A percentile compares a stretch with the other conserved stretches of the same genome.
These are phyloP conservation scores for Pseudogymnoascus sp. DNA, from an alignment of 2,329 filamentous ascomycete genomes.

Conservation along the genomic window DNA sequence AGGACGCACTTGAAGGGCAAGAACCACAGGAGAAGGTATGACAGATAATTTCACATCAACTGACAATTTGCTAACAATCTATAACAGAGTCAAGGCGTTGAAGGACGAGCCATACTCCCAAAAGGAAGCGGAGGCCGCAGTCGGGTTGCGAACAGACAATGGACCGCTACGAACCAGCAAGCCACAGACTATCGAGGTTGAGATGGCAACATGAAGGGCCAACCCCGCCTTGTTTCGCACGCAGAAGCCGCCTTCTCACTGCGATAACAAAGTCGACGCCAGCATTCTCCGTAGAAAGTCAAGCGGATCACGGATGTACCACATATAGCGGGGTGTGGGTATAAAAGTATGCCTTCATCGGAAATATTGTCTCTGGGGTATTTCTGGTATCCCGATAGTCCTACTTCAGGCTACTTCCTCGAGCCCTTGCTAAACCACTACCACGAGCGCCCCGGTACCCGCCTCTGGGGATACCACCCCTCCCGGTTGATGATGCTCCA, in stretches of 20 bases:
- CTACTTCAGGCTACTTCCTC: slow-evolving; percentile 24
- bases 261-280: not conserved
- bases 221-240: not conserved
- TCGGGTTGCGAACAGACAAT: slow-evolving; percentile 65
- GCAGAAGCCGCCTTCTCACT: not conserved
- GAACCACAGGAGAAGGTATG: slow-evolving; percentile 81
- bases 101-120: slow-evolving; percentile 80
- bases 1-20: slow-evolving; percentile 74
- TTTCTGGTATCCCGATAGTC: slow-evolving; percentile 1
- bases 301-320: not conserved
- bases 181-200: slow-evolving; percentile 33
- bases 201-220: slow-evolving; percentile 24
- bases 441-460: slow-evolving; percentile 11
- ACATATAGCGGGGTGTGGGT: not conserved
- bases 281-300: not conserved
- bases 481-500: slow-evolving; percentile 20
- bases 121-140: slow-evolving; percentile 73
- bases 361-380: slow-evolving; percentile 4
- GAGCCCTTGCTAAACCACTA: slow-evolving; percentile 15
- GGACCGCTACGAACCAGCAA: slow-evolving; percentile 31
- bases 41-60: slow-evolving; percentile 9
- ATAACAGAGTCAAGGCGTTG: slow-evolving; percentile 64
- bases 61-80: not conserved
- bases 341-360: not conserved
- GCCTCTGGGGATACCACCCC: slow-evolving; percentile 12